These are phyloP conservation scores for Begonia masoniana DNA, from an alignment of 306 rosid species.

Conservation along the genomic window DNA sequence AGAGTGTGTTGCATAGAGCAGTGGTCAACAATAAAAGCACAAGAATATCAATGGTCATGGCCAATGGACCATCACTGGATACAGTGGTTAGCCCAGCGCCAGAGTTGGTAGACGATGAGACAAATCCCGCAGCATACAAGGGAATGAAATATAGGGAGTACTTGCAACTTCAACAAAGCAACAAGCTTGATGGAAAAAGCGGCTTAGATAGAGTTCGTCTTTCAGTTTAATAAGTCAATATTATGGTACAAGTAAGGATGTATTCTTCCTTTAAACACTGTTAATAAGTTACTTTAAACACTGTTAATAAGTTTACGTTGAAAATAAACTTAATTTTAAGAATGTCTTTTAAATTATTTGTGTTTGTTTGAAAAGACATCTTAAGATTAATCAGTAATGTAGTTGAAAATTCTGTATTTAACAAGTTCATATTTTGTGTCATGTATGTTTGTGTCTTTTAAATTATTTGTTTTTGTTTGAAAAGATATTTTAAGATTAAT, in stretches of 20 bases:
- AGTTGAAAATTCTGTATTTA: no score
- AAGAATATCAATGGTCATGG: slow-evolving; percentile 33
- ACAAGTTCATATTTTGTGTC: no score
- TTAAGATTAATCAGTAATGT: no score
- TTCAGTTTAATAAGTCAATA: neutral
- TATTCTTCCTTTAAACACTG: no score
- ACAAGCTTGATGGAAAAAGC: slow-evolving; percentile 7
- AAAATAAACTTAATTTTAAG: no score
- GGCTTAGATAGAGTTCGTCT: slow-evolving; percentile 14
- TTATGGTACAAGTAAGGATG: neutral
- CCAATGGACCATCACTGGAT: slow-evolving; percentile 42
- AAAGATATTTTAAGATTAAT: no score
- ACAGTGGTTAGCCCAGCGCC: slow-evolving; percentile 18
- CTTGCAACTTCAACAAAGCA: slow-evolving; percentile 17
- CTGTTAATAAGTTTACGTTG: no score
- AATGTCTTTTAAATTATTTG: no score
- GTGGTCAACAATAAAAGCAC: slow-evolving; percentile 26
- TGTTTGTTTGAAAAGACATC: no score
- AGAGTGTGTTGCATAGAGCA: slow-evolving; percentile 57
- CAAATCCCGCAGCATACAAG: slow-evolving; percentile 5
- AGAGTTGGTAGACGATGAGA: slow-evolving; percentile 7
- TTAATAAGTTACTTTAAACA: no score
- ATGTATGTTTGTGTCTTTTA: no score
- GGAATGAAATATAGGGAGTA: slow-evolving; percentile 17
- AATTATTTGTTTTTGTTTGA: no score